Percentiles rank a stretch among this genome's conserved stretches.
Evolutionary conservation across 2,329 filamentous ascomycete species (phyloP).

Genomic region (Calonectria hongkongensis): DNA sequence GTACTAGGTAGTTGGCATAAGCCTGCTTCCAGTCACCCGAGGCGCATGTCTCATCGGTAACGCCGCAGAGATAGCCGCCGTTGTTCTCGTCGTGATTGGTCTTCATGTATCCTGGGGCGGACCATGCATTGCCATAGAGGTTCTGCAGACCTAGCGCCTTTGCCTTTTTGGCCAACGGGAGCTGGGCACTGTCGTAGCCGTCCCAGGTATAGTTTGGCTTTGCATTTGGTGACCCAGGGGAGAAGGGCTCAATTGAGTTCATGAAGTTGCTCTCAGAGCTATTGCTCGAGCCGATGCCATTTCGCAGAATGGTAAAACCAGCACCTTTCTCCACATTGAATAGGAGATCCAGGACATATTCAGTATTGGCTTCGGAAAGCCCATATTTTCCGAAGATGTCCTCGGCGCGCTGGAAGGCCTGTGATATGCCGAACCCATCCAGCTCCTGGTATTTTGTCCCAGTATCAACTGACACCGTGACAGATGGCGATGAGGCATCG

Average conservation of each 20-base stretch:
- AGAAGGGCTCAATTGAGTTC: slow-evolving; percentile 21
- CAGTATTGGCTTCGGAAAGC: slow-evolving; percentile 7
- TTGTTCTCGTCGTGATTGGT: slow-evolving; percentile 26
- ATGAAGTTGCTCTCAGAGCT: slow-evolving; percentile 14
- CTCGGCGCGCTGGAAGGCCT: slow-evolving; percentile 14
- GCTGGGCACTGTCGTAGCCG: slow-evolving; percentile 6
- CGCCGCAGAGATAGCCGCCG: slow-evolving; percentile 61
- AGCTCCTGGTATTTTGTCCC: not conserved
- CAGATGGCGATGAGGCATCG: not conserved
- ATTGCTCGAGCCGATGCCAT: slow-evolving; percentile 20
- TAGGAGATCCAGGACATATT: slow-evolving; percentile 1
- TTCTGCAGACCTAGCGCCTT: slow-evolving; percentile 2
- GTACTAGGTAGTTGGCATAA: slow-evolving; percentile 68
- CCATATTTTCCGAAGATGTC: slow-evolving; percentile 17
- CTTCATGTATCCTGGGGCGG: slow-evolving; percentile 25
- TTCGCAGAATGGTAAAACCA: slow-evolving; percentile 13
- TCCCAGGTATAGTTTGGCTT: slow-evolving; percentile 17
- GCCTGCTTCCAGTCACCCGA: slow-evolving; percentile 68
- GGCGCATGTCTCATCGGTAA: slow-evolving; percentile 60
- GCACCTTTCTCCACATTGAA: slow-evolving; percentile 13
- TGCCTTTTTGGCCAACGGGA: not conserved
- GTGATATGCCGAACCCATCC: slow-evolving; percentile 6
- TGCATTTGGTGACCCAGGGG: not conserved
- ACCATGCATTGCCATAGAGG: slow-evolving; percentile 22
- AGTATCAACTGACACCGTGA: slow-evolving; percentile 11